phyloP scores from a whole-genome alignment of 768 basidiomycete genomes.

The Tulasnella sp. region DNA sequence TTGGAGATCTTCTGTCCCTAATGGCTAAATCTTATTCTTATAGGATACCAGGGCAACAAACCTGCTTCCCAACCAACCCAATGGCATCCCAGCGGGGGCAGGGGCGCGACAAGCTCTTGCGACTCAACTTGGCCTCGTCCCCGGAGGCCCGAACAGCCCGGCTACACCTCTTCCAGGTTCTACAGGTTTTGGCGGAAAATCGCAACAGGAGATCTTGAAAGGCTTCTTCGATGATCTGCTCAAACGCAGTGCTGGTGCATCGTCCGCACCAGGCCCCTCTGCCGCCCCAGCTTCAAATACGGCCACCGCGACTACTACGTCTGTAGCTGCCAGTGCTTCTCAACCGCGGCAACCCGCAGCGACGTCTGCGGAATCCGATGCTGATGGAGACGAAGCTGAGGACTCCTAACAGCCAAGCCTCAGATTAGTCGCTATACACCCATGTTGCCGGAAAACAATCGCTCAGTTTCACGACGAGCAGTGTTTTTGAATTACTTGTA shows the following conservation, averaged over 20 bases:
- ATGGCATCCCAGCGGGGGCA: background rate
- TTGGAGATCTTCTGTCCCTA: background rate
- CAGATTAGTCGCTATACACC: no score
- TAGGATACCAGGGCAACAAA: conserved; percentile 12
- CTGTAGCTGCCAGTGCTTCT: no score
- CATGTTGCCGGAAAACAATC: no score
- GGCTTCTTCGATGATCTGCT: conserved; percentile 82
- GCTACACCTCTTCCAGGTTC: background rate
- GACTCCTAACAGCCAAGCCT: no score
- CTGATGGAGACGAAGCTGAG: no score
- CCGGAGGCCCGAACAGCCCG: background rate
- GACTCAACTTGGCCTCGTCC: background rate
- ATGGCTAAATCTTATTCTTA: background rate
- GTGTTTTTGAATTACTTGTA: no score
- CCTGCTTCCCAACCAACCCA: background rate
- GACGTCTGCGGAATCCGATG: no score
- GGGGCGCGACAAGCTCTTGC: background rate
- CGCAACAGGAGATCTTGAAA: conserved; percentile 66
- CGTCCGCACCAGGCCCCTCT: background rate
- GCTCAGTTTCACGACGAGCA: no score
- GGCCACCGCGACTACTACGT: background rate
- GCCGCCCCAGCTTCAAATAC: background rate
- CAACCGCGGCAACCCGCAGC: no score
- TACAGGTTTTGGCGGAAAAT: conserved; percentile 33
- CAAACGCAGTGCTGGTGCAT: conserved; percentile 37